Conservation (phyloP, 2,329 filamentous ascomycete genomes). For the Trichoderma afroharzianum region DNA sequence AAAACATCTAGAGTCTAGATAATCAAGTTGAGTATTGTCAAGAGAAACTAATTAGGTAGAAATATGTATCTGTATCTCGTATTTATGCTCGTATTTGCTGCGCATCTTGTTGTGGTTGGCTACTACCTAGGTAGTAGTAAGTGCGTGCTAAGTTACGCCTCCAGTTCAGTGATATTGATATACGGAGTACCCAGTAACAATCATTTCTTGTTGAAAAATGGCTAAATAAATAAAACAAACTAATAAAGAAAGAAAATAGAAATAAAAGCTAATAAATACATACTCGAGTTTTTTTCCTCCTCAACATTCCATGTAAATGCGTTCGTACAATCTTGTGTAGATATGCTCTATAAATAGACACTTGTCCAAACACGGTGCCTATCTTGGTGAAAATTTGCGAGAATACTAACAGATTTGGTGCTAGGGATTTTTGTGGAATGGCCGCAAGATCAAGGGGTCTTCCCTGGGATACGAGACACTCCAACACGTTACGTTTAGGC, state of each 20-base stretch:
- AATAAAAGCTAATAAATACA: background rate
- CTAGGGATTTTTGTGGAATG: constrained; percentile 12
- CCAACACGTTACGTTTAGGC: constrained; percentile 11
- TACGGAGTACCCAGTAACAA: too few relatives aligned
- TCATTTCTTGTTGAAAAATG: background rate
- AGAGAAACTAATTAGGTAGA: too few relatives aligned
- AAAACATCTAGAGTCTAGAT: background rate
- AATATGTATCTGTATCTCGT: too few relatives aligned
- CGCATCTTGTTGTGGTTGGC: too few relatives aligned
- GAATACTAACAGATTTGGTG: background rate
- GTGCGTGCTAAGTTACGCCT: too few relatives aligned
- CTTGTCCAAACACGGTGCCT: background rate
- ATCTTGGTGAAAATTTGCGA: background rate
- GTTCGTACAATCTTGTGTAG: background rate
- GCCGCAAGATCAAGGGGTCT: constrained; percentile 10
- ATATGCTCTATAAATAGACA: background rate
- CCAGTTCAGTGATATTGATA: too few relatives aligned
- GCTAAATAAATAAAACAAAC: background rate
- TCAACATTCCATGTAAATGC: background rate
- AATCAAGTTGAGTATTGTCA: background rate
- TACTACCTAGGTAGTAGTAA: too few relatives aligned
- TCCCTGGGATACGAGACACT: constrained; percentile 11
- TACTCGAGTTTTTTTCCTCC: too few relatives aligned
- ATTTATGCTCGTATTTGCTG: too few relatives aligned
- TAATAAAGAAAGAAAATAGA: too few relatives aligned